Evolutionary conservation across 371 early-diverging fungal species (phyloP).

Genomic region (Lichtheimia ornata): DNA sequence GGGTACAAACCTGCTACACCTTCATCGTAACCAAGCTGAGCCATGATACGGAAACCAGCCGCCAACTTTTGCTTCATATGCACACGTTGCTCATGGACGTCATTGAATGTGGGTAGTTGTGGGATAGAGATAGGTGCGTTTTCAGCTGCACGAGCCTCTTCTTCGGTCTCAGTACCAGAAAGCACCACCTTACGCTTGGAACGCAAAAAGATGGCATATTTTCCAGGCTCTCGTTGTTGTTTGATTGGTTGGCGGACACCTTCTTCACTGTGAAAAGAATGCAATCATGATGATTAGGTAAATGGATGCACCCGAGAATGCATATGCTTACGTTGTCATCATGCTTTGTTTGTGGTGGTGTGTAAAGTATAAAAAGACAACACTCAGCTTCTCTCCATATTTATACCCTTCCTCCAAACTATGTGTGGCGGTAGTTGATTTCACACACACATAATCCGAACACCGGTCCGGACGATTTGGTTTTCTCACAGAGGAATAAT

Average conservation of each 20-base stretch:
- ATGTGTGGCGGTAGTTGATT: no score
- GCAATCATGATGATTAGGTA: no score
- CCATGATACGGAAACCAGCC: constrained; percentile 59
- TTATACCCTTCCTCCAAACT: no score
- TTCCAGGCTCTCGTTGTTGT: constrained; percentile 6
- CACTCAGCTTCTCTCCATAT: no score
- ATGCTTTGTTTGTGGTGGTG: no score
- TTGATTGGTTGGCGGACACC: neutral
- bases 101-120: constrained; percentile 27
- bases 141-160: constrained; percentile 46
- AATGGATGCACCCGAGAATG: no score
- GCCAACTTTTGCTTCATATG: constrained; percentile 62
- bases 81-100: constrained; percentile 50
- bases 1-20: constrained; percentile 17
- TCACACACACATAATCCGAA: no score
- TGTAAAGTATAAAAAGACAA: no score
- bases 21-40: constrained; percentile 61
- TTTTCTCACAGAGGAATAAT: no score
- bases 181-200: constrained; percentile 39
- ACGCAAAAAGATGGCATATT: constrained; percentile 24
- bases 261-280: neutral
- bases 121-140: constrained; percentile 41
- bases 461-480: no score
- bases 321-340: no score
- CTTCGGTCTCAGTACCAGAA: constrained; percentile 48